phyloP scores from a whole-genome alignment of 805 yeast species.

The Yarrowia bubula region DNA sequence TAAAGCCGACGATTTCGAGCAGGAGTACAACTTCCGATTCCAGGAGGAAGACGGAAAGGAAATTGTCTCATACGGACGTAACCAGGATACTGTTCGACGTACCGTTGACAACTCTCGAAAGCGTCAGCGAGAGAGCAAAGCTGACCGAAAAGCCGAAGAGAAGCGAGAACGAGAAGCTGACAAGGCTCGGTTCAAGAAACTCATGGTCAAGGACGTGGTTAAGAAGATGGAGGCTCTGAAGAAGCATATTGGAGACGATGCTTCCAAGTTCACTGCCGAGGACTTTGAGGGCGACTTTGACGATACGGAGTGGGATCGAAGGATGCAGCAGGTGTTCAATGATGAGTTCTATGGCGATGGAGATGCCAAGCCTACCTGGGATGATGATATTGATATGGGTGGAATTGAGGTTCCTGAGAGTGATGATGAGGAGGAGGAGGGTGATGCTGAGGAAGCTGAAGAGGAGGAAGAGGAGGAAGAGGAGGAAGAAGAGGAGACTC shows the following conservation, averaged over 20 bases:
- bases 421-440: conserved; percentile 42
- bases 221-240: conserved; percentile 65
- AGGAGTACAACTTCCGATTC: conserved; percentile 89
- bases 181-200: conserved; percentile 67
- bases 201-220: conserved; percentile 72
- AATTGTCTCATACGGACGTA: conserved; percentile 89
- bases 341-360: conserved; percentile 71
- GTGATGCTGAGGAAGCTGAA: conserved; percentile 31
- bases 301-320: conserved; percentile 85
- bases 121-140: conserved; percentile 72
- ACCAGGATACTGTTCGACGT: conserved; percentile 86
- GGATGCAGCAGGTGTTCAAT: conserved; percentile 79
- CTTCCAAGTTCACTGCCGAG: conserved; percentile 65
- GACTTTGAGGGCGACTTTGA: conserved; percentile 85
- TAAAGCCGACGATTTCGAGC: conserved; percentile 86
- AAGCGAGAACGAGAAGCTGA: conserved; percentile 57
- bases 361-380: conserved; percentile 63
- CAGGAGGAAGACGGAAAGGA: conserved; percentile 92
- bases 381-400: conserved; percentile 53
- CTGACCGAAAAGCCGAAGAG: conserved; percentile 51
- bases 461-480: conserved; percentile 33
- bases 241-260: conserved; percentile 63
- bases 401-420: conserved; percentile 47
- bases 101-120: conserved; percentile 71
- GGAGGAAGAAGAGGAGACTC: conserved; percentile 33